phyloP scores from a whole-genome alignment of 768 basidiomycete species.

The Termitomyces sp. region DNA sequence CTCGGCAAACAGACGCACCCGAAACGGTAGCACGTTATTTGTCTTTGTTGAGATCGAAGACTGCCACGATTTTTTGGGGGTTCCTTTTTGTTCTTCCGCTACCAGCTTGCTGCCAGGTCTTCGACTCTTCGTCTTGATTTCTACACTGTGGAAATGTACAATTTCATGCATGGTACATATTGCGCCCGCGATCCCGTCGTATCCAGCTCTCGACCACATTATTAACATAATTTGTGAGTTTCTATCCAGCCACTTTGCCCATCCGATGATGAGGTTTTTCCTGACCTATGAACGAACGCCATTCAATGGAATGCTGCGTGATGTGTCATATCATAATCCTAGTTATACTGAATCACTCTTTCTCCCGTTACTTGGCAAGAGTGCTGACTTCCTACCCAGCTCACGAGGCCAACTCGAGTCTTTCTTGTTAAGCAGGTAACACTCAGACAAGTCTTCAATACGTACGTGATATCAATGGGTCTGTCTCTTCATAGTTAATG shows the following conservation, averaged over 20 bases:
- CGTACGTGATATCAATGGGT: background rate
- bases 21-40: background rate
- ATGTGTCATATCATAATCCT: conserved; percentile 23
- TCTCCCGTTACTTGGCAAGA: background rate
- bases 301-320: conserved; percentile 16
- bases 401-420: too few species aligned
- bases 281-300: conserved; percentile 18
- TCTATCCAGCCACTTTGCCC: background rate
- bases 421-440: too few species aligned
- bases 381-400: background rate
- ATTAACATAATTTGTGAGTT: background rate
- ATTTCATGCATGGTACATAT: background rate
- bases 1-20: too few species aligned
- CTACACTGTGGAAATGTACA: too few species aligned
- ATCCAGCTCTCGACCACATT: too few species aligned
- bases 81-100: too few species aligned
- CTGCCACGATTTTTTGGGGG: too few species aligned
- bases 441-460: background rate
- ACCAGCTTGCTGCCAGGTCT: too few species aligned
- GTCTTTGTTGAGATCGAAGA: background rate
- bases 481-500: background rate
- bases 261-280: conserved; percentile 14
- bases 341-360: conserved; percentile 23
- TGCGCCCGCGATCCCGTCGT: background rate
- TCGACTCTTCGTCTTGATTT: too few species aligned